These are phyloP conservation scores for Nicotiana knightiana DNA, from an alignment of 257 asterid species.

Conservation along the genomic window DNA sequence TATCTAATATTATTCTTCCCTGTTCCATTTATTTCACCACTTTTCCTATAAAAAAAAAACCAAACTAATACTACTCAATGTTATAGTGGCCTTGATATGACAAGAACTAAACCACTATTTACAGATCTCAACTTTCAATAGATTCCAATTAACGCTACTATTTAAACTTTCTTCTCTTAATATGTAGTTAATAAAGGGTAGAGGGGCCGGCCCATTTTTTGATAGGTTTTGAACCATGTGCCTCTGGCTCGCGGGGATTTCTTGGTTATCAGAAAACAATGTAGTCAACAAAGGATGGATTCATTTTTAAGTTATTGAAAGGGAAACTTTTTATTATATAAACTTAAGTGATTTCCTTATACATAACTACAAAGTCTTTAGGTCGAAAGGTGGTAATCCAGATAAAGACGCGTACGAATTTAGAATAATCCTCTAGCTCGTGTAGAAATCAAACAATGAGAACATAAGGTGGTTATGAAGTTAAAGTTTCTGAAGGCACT, in stretches of 20 bases:
- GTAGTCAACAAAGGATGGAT: neutral
- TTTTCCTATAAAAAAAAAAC: neutral
- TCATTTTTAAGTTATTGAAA: neutral
- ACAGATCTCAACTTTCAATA: neutral
- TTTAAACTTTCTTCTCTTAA: too few relatives aligned
- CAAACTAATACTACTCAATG: neutral
- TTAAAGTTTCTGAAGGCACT: neutral
- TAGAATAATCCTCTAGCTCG: neutral
- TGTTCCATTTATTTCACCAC: neutral
- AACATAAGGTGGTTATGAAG: neutral
- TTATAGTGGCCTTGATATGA: neutral
- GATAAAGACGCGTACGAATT: neutral
- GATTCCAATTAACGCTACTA: neutral
- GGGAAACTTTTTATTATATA: neutral
- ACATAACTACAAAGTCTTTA: neutral
- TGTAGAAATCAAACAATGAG: slow-evolving; percentile 1
- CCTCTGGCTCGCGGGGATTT: too few relatives aligned
- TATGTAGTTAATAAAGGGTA: neutral
- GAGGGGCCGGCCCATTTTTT: too few relatives aligned
- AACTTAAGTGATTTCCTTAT: neutral
- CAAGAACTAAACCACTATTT: neutral
- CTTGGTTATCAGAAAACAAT: too few relatives aligned
- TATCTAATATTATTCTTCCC: neutral
- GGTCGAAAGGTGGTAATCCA: neutral
- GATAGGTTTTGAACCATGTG: too few relatives aligned